phyloP scores from a whole-genome alignment of 306 rosid genomes.

The Oxytropis ochrocephala region DNA sequence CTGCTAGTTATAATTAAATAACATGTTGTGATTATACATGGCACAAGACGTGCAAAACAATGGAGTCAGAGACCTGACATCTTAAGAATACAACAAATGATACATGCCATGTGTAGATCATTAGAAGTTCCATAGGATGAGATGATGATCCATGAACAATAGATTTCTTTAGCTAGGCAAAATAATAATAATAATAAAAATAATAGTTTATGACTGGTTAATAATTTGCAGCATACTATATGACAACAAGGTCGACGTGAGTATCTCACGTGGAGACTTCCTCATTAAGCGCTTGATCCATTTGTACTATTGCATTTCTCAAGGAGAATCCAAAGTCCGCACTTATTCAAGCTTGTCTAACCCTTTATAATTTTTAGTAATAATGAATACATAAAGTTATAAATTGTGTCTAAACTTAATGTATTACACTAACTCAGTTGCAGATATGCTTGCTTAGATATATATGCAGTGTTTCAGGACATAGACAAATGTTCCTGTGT shows the following conservation, averaged over 20 bases:
- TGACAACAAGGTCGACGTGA: conserved; percentile 13
- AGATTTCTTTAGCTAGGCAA: not conserved
- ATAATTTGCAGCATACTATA: conserved; percentile 3
- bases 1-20: not conserved
- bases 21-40: not conserved
- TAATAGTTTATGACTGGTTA: not conserved
- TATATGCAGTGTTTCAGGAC: conserved; percentile 17
- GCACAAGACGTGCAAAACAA: conserved; percentile 18
- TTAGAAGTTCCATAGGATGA: conserved; percentile 15
- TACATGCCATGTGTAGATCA: conserved; percentile 31
- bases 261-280: conserved; percentile 34
- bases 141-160: conserved; percentile 18
- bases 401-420: not conserved
- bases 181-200: no score
- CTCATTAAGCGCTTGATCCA: conserved; percentile 19
- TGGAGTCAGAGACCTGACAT: conserved; percentile 18
- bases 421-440: conserved; percentile 7
- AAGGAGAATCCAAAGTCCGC: conserved; percentile 41
- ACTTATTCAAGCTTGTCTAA: conserved; percentile 17
- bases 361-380: conserved; percentile 13
- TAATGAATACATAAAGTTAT: not conserved
- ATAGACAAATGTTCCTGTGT: conserved; percentile 31
- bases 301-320: conserved; percentile 4
- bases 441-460: conserved; percentile 10
- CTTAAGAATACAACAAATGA: conserved; percentile 19